phyloP scores from a whole-genome alignment of 306 rosid genomes.

The Malus sieversii region DNA sequence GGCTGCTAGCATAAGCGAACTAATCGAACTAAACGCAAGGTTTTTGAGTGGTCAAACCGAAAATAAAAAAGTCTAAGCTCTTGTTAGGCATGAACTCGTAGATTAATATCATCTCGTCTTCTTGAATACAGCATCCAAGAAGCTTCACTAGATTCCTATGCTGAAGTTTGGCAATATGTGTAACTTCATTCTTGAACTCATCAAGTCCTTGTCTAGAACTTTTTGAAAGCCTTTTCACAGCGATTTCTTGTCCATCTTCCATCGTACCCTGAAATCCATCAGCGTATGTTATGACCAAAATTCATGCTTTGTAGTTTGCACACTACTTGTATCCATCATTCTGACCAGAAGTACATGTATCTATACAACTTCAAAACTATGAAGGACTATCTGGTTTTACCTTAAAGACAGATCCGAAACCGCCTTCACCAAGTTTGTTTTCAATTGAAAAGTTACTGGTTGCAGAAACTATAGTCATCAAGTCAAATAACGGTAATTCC shows the following conservation, averaged over 20 bases:
- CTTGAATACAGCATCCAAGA: slow-evolving; percentile 29
- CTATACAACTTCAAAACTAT: not conserved
- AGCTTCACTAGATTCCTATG: slow-evolving; percentile 34
- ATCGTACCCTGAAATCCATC: not conserved
- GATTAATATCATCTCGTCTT: slow-evolving; percentile 26
- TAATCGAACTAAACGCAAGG: too few species aligned
- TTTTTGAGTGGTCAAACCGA: slow-evolving; percentile 9
- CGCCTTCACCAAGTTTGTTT: slow-evolving; percentile 1
- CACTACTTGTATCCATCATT: too few species aligned
- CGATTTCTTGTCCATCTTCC: not conserved
- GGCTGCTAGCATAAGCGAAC: too few species aligned
- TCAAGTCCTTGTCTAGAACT: slow-evolving; percentile 4
- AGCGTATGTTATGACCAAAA: not conserved
- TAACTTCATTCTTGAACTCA: slow-evolving; percentile 8
- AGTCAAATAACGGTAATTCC: slow-evolving; percentile 15
- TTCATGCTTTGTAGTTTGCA: not conserved
- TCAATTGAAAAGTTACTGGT: slow-evolving; percentile 5
- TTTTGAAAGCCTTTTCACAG: not conserved
- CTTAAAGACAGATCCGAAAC: not conserved
- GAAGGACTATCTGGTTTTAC: too few species aligned
- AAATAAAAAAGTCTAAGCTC: slow-evolving; percentile 43
- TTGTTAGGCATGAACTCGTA: slow-evolving; percentile 34
- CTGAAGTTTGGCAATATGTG: slow-evolving; percentile 24
- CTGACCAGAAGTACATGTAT: too few species aligned
- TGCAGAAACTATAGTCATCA: not conserved